Evolutionary conservation across 1,284 basidiomycete species (phyloP).

Genomic region (Ceratobasidium sp.): DNA sequence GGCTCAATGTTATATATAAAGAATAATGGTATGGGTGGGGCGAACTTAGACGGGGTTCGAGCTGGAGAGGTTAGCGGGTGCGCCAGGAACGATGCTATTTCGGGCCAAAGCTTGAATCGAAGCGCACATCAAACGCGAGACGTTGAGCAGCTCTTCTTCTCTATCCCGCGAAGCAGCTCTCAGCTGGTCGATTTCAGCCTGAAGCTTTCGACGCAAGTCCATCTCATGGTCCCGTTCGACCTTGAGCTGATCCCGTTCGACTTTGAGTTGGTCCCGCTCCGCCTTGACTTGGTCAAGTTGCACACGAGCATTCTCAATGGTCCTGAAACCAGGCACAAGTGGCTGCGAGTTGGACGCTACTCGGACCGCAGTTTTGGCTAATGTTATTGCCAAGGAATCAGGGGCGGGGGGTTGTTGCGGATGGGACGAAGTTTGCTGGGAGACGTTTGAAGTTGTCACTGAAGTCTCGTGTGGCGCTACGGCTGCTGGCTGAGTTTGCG

Average conservation of each 20-base stretch:
- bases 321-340: neutral
- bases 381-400: too few relatives aligned
- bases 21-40: constrained; percentile 21
- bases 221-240: constrained; percentile 24
- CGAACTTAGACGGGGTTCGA: neutral
- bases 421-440: too few relatives aligned
- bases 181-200: constrained; percentile 10
- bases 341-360: neutral
- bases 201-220: neutral
- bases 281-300: constrained; percentile 12
- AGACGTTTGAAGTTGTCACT: too few relatives aligned
- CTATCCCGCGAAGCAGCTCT: constrained; percentile 12
- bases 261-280: constrained; percentile 14
- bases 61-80: constrained; percentile 3
- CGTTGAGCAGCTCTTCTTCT: constrained; percentile 23
- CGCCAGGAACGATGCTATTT: neutral
- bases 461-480: too few relatives aligned
- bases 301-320: constrained; percentile 1
- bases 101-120: constrained; percentile 24
- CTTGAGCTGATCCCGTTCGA: constrained; percentile 17
- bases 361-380: too few relatives aligned
- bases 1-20: neutral
- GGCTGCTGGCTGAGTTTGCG: too few relatives aligned
- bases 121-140: constrained; percentile 11
- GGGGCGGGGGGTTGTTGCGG: too few relatives aligned